Percentiles rank a stretch among this genome's conserved stretches.
Evolutionary conservation across 192 early-diverging fungal species (phyloP).

Genomic region (Rhizophagus sp.): DNA sequence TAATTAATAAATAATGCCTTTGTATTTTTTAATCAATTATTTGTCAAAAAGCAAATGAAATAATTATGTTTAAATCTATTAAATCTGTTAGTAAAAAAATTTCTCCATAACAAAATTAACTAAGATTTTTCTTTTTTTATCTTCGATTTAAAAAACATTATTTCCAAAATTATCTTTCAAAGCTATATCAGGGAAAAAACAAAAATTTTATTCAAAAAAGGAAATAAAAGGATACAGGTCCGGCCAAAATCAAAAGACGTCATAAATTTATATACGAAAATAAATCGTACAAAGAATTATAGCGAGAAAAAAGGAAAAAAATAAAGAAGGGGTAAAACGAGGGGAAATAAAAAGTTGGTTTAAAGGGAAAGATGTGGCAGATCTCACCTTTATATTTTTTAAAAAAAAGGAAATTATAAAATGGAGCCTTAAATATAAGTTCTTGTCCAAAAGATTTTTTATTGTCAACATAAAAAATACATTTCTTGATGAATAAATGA

Average conservation of each 20-base stretch:
- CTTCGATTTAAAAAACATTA: too few species aligned
- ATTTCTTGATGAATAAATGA: background rate
- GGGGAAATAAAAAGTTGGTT: background rate
- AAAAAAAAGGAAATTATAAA: background rate
- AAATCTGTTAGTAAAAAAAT: too few species aligned
- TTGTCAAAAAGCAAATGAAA: too few species aligned
- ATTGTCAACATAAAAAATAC: background rate
- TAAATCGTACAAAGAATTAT: background rate
- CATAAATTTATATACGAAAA: background rate
- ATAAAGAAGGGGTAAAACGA: background rate
- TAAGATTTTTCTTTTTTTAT: too few species aligned
- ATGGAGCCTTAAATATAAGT: background rate
- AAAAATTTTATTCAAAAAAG: background rate
- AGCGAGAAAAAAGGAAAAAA: background rate
- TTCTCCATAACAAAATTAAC: too few species aligned
- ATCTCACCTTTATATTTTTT: background rate
- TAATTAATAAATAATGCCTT: too few species aligned
- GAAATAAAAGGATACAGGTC: background rate
- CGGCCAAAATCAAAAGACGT: background rate
- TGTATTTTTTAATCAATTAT: too few species aligned
- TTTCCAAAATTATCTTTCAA: too few species aligned
- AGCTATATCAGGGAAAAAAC: too few species aligned
- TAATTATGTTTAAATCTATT: too few species aligned
- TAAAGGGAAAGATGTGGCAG: too few species aligned
- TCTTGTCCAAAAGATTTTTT: background rate